Percentiles rank a stretch among this genome's conserved stretches.
These are phyloP conservation scores for Magnusiomyces ingens DNA, from an alignment of 1,139 yeast genomes.

Conservation along the genomic window DNA sequence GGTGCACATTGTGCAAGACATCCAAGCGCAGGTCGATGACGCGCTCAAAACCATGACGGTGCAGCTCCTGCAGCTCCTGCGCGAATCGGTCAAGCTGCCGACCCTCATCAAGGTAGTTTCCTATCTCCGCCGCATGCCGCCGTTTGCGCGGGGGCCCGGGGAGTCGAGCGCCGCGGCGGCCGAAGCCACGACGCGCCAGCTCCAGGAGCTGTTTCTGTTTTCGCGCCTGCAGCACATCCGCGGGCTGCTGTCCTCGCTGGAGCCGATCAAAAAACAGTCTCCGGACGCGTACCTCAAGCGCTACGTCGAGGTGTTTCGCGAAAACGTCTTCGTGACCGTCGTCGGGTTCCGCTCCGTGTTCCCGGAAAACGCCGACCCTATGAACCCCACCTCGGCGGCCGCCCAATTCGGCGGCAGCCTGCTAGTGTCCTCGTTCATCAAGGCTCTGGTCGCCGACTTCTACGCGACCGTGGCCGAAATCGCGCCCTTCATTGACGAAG, in stretches of 20 bases:
- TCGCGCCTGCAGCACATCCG: constrained; percentile 33
- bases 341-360: constrained; percentile 62
- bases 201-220: constrained; percentile 32
- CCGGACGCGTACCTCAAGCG: constrained; percentile 68
- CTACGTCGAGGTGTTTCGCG: constrained; percentile 76
- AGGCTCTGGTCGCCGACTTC: constrained; percentile 35
- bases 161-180: neutral
- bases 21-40: constrained; percentile 33
- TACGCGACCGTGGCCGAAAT: constrained; percentile 33
- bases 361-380: constrained; percentile 27
- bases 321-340: constrained; percentile 66
- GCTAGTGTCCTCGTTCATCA: constrained; percentile 40
- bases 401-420: constrained; percentile 21
- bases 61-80: constrained; percentile 55
- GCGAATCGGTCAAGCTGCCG: constrained; percentile 72
- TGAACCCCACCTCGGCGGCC: constrained; percentile 13
- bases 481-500: constrained; percentile 37
- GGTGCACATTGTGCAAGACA: constrained; percentile 47
- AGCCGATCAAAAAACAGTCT: constrained; percentile 43
- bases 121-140: constrained; percentile 51
- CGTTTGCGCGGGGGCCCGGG: constrained; percentile 17
- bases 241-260: constrained; percentile 45
- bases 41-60: constrained; percentile 41
- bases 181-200: constrained; percentile 18
- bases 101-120: constrained; percentile 72